phyloP scores from a whole-genome alignment of 257 asterid species.

The Capsicum baccatum region DNA sequence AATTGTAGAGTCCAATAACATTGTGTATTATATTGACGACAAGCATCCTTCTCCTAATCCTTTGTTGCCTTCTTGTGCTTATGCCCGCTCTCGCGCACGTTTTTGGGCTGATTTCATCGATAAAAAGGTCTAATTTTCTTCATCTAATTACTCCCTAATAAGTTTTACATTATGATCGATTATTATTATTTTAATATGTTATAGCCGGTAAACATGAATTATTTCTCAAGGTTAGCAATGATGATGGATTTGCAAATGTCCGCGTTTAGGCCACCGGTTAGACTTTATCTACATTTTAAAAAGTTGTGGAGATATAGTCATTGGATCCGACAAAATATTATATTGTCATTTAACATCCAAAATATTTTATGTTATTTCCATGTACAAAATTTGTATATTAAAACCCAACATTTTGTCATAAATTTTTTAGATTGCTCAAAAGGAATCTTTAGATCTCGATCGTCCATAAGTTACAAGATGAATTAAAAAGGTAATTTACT shows the following conservation, averaged over 20 bases:
- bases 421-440: background rate
- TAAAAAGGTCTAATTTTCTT: conserved; percentile 56
- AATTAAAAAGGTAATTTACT: background rate
- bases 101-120: conserved; percentile 88
- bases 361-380: too few species aligned
- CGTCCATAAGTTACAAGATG: background rate
- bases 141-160: background rate
- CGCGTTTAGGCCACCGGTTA: background rate
- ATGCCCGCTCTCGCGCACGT: conserved; percentile 66
- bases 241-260: background rate
- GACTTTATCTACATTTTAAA: too few species aligned
- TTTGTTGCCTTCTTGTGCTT: conserved; percentile 59
- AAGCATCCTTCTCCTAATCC: conserved; percentile 48
- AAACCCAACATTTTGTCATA: background rate
- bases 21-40: conserved; percentile 76
- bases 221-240: background rate
- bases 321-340: background rate
- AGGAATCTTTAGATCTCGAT: background rate
- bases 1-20: conserved; percentile 69
- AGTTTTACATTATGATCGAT: background rate
- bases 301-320: background rate
- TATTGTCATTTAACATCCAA: background rate
- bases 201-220: background rate
- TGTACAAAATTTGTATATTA: too few species aligned
- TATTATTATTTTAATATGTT: background rate